These are phyloP conservation scores for Entelexis paramagnoliae DNA, from an alignment of 1,139 yeast genomes.

Conservation along the genomic window DNA sequence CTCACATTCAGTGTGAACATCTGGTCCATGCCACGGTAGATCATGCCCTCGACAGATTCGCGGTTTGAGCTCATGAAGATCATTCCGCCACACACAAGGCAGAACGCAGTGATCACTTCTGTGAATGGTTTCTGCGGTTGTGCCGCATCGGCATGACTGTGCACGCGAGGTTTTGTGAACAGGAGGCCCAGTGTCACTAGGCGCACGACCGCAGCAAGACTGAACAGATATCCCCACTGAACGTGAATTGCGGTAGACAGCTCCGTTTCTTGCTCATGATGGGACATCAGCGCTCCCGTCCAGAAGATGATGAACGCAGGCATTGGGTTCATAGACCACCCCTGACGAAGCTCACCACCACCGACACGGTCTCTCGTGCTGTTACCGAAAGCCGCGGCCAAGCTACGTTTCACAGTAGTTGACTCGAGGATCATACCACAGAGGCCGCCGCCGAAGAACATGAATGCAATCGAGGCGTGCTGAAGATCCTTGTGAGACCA, in stretches of 20 bases:
- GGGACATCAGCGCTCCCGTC: slow-evolving; percentile 96
- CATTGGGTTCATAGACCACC: slow-evolving; percentile 56
- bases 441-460: slow-evolving; percentile 83
- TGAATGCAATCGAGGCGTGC: slow-evolving; percentile 90
- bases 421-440: slow-evolving; percentile 78
- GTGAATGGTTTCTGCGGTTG: slow-evolving; percentile 67
- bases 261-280: slow-evolving; percentile 73
- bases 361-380: not conserved
- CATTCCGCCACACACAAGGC: slow-evolving; percentile 76
- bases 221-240: slow-evolving; percentile 84
- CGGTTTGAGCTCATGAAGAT: slow-evolving; percentile 88
- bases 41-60: slow-evolving; percentile 70
- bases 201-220: slow-evolving; percentile 70
- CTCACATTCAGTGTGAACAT: slow-evolving; percentile 86
- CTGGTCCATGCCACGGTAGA: slow-evolving; percentile 72
- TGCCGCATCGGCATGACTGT: slow-evolving; percentile 35
- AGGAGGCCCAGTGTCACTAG: slow-evolving; percentile 54
- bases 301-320: slow-evolving; percentile 87
- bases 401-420: slow-evolving; percentile 34
- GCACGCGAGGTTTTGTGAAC: slow-evolving; percentile 33
- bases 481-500: slow-evolving; percentile 93
- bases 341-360: slow-evolving; percentile 24
- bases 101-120: slow-evolving; percentile 67
- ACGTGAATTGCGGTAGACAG: slow-evolving; percentile 69
- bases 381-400: slow-evolving; percentile 20